Base-by-base conservation (phyloP, 345 rosid species). In the Gossypium sturtianum region DNA sequence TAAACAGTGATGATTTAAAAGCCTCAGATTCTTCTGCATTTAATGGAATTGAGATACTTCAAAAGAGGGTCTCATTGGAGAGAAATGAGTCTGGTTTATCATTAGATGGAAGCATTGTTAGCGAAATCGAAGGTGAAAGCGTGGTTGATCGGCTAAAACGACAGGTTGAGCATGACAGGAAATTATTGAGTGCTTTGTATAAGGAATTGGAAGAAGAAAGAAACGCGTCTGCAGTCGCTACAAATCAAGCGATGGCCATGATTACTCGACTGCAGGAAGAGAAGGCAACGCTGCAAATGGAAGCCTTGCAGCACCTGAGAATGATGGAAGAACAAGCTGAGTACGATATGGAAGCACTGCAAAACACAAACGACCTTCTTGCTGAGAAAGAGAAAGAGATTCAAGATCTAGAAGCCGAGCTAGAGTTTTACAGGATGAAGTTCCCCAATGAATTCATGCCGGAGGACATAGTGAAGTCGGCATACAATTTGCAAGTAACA, bases 171-270 rank as follows among this genome's bases (percentile, higher is more conserved):
- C 90, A 91, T 66, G 98, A 93, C 80, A 89, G 75, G 82, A 89
- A 80, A 77, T 60, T 88, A 25, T 77, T 90, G 79, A 74, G 77
- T 58, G 82, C 84, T 60, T 75, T 91, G 76, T 91, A 89, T 68
- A 89, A 82, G 87, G 99, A 95, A 76, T 58, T 95, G 70, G 98
- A 95, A 80, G 99, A 91, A 87, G 99, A 95, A 82, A 93, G 97
- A 83, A 95, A 82, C 70, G 94, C 99, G 51, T 89, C 99, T 10
- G 82, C 98, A 0, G 76, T 90, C 64, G 88, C 99, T 60, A 88
- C 90, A 66, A 95, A 93, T 86, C 98, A 95, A 84, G 90, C 99
- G 15, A 89, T 93, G 99, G 97, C 98, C 63, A 95, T 95, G 99
- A 95, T 95, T 74, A 95, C 97, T 57, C 84, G 94, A 79, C 75